These are phyloP conservation scores for Chiua virens DNA, from an alignment of 768 basidiomycete genomes.

Conservation along the genomic window DNA sequence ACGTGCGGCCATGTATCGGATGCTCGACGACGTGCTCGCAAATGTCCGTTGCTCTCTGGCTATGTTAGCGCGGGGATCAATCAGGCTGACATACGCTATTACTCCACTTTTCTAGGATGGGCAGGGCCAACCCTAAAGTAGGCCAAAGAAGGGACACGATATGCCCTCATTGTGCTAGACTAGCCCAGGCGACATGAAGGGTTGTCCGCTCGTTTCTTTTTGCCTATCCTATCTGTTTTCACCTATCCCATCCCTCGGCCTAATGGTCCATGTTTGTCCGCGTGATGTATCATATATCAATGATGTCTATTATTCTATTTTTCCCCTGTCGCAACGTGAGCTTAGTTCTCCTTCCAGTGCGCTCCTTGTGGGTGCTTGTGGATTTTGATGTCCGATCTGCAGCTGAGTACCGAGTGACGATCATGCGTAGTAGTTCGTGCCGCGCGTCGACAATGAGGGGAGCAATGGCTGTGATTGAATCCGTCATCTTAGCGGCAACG, in stretches of 20 bases:
- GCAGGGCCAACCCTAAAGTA: conserved; percentile 20
- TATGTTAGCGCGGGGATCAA: not conserved
- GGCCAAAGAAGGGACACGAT: conserved; percentile 13
- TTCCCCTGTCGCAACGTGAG: not conserved
- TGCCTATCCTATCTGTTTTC: not conserved
- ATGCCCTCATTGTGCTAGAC: conserved; percentile 23
- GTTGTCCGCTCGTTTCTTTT: not conserved
- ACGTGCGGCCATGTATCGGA: conserved; percentile 33
- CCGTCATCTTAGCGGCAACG: not conserved
- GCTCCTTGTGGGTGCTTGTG: too few species aligned
- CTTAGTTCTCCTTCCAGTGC: not conserved
- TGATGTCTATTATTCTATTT: conserved; percentile 21
- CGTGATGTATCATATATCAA: conserved; percentile 13
- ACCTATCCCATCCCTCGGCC: not conserved
- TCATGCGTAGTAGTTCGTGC: not conserved
- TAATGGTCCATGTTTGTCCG: not conserved
- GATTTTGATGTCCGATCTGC: conserved; percentile 9
- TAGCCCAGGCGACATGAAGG: conserved; percentile 1
- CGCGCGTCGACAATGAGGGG: conserved; percentile 27
- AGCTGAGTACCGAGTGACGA: too few species aligned
- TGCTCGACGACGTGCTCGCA: conserved; percentile 43
- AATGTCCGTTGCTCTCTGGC: conserved; percentile 29
- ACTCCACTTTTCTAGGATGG: conserved; percentile 23
- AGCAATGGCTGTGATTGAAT: conserved; percentile 1
- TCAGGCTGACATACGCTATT: too few species aligned